A percentile compares a stretch with the other conserved stretches of the same genome.
phyloP scores from a whole-genome alignment of 2,329 filamentous ascomycete species.

The Parastagonospora avenae region DNA sequence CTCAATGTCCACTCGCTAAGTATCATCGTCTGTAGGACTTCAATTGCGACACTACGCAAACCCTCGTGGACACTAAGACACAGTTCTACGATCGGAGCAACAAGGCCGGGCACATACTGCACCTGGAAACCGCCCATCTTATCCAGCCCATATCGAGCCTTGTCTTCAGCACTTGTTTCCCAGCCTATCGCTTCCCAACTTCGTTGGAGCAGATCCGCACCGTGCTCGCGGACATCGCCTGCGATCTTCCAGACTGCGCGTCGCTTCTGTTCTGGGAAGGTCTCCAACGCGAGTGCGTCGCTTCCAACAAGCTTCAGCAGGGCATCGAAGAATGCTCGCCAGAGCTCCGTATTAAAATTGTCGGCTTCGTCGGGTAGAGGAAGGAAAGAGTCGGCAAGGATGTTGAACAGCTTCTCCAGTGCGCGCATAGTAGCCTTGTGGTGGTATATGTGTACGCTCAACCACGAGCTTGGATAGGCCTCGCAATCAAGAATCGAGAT shows the following conservation, averaged over 20 bases:
- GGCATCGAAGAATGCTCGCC: constrained; percentile 91
- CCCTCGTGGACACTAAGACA: constrained; percentile 96
- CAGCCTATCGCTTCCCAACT: constrained; percentile 97
- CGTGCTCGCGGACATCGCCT: constrained; percentile 90
- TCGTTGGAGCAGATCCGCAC: constrained; percentile 80
- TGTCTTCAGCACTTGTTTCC: constrained; percentile 85
- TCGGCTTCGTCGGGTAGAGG: constrained; percentile 92
- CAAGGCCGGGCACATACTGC: constrained; percentile 92
- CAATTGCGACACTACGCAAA: constrained; percentile 84
- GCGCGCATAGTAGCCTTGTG: constrained; percentile 88
- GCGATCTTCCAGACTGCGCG: constrained; percentile 98
- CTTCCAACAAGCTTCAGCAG: constrained; percentile 88
- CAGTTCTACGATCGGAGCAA: constrained; percentile 88
- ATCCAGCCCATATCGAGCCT: constrained; percentile 73
- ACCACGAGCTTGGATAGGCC: constrained; percentile 86
- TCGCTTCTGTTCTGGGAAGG: constrained; percentile 95
- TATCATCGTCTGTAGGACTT: constrained; percentile 96
- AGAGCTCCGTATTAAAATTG: constrained; percentile 88
- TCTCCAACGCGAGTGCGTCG: constrained; percentile 86
- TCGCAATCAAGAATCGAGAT: constrained; percentile 88
- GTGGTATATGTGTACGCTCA: constrained; percentile 91
- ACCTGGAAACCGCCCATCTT: constrained; percentile 97
- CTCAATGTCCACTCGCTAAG: constrained; percentile 97
- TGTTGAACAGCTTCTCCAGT: constrained; percentile 78
- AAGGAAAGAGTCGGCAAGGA: constrained; percentile 82